A percentile compares a stretch with the other conserved stretches of the same genome.
These are phyloP conservation scores for Sorghum bicolor DNA, from an alignment of 176 grass and related monocot genomes.

Conservation along the genomic window DNA sequence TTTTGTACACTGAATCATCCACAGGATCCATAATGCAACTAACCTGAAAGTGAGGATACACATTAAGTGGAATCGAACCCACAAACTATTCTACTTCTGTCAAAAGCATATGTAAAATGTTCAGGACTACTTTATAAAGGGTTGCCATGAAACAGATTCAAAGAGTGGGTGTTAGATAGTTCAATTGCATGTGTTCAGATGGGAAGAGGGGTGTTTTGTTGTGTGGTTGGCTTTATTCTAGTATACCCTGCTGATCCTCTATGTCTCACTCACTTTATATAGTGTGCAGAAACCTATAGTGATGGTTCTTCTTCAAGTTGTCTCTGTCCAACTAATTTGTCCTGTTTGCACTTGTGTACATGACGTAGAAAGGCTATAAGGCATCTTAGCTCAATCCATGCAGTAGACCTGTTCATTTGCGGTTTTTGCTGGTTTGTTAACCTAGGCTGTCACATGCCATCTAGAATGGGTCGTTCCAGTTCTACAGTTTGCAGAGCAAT, in stretches of 20 bases:
- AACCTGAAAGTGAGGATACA: conserved; percentile 37
- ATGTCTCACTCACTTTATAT: background rate
- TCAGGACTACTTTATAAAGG: background rate
- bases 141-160: background rate
- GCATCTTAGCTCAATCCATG: too few species aligned
- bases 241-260: background rate
- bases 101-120: background rate
- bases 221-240: background rate
- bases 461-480: too few species aligned
- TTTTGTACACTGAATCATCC: conserved; percentile 50
- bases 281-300: background rate
- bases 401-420: too few species aligned
- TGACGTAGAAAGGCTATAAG: too few species aligned
- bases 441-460: too few species aligned
- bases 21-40: conserved; percentile 65
- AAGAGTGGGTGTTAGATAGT: background rate
- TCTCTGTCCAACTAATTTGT: background rate
- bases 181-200: background rate
- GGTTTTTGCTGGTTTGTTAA: too few species aligned
- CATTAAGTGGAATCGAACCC: conserved; percentile 11
- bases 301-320: background rate
- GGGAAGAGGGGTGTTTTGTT: background rate
- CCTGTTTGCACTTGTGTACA: background rate
- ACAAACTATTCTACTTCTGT: background rate
- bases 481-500: too few species aligned